A percentile compares a stretch with the other conserved stretches of the same genome.
phyloP scores from a whole-genome alignment of 345 rosid genomes.

The Gossypium australe region DNA sequence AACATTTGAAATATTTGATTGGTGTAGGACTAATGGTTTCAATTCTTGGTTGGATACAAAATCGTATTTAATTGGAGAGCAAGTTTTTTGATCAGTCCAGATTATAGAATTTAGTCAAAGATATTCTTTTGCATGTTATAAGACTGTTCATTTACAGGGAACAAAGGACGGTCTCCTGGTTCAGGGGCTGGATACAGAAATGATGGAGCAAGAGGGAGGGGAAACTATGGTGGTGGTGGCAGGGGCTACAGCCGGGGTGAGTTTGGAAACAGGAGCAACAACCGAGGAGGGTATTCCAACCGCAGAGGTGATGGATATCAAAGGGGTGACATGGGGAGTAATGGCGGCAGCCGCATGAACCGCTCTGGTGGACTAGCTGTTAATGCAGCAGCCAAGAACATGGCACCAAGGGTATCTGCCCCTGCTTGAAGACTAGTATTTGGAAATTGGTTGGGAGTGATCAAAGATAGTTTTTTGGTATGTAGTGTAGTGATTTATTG shows the following conservation, averaged over 20 bases:
- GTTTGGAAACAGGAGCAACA: slow-evolving; percentile 56
- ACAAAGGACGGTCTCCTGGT: slow-evolving; percentile 55
- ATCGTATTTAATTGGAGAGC: background rate
- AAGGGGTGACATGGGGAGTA: slow-evolving; percentile 33
- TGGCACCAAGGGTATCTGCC: slow-evolving; percentile 46
- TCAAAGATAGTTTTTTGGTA: background rate
- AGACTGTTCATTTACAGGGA: slow-evolving; percentile 40
- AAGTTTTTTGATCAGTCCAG: background rate
- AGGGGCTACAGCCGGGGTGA: slow-evolving; percentile 61
- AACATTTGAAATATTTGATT: background rate
- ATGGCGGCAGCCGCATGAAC: slow-evolving; percentile 46
- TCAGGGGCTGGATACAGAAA: slow-evolving; percentile 55
- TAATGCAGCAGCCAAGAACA: slow-evolving; percentile 32
- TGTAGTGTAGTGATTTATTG: slow-evolving; percentile 3
- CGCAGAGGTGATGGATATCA: slow-evolving; percentile 62
- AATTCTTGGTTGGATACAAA: background rate
- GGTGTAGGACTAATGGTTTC: background rate
- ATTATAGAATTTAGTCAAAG: background rate
- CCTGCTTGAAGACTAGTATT: slow-evolving; percentile 39
- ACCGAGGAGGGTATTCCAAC: slow-evolving; percentile 58
- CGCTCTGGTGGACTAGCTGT: slow-evolving; percentile 33
- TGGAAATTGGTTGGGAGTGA: background rate
- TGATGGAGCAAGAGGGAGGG: slow-evolving; percentile 74
- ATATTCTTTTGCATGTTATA: background rate
- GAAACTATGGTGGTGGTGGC: slow-evolving; percentile 60